phyloP scores from a whole-genome alignment of 2,329 filamentous ascomycete genomes.

The Atkinsonella texensis region DNA sequence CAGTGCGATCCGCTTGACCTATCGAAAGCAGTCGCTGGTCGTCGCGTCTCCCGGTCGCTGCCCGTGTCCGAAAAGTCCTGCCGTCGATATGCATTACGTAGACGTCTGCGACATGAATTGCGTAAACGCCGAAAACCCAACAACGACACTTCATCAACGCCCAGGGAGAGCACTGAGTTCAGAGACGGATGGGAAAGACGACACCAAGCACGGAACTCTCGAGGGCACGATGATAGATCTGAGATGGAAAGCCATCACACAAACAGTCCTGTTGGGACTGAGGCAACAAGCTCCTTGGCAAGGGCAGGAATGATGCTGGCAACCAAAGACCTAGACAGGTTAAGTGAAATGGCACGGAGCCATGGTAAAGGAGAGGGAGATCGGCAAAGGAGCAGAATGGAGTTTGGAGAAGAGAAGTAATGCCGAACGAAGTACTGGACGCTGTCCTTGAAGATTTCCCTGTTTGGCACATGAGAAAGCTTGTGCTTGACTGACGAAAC shows the following conservation, averaged over 20 bases:
- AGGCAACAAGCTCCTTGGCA: conserved; percentile 14
- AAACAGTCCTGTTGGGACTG: conserved; percentile 11
- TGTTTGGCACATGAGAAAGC: not conserved
- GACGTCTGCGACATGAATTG: conserved; percentile 1
- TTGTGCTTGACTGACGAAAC: not conserved
- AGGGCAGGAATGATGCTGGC: conserved; percentile 18
- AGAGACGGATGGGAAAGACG: conserved; percentile 18
- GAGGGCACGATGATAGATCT: conserved; percentile 13
- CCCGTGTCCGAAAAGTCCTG: conserved; percentile 1
- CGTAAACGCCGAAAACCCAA: conserved; percentile 6
- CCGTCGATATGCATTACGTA: not conserved
- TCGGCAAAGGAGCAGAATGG: not conserved
- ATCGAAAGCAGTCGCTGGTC: not conserved
- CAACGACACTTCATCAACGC: not conserved
- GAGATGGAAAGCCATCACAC: conserved; percentile 10
- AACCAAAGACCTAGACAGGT: conserved; percentile 19
- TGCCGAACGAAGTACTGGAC: not conserved
- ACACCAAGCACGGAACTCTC: conserved; percentile 18
- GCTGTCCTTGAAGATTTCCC: no score
- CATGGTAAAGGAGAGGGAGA: not conserved
- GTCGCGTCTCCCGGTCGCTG: conserved; percentile 4
- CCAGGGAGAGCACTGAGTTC: conserved; percentile 5
- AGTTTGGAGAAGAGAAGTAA: not conserved
- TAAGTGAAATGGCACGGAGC: conserved; percentile 16
- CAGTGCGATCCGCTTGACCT: not conserved